Percentiles rank a stretch among this genome's conserved stretches.
Conservation (phyloP, 805 yeast species). For the Myxozyma kluyveri region DNA sequence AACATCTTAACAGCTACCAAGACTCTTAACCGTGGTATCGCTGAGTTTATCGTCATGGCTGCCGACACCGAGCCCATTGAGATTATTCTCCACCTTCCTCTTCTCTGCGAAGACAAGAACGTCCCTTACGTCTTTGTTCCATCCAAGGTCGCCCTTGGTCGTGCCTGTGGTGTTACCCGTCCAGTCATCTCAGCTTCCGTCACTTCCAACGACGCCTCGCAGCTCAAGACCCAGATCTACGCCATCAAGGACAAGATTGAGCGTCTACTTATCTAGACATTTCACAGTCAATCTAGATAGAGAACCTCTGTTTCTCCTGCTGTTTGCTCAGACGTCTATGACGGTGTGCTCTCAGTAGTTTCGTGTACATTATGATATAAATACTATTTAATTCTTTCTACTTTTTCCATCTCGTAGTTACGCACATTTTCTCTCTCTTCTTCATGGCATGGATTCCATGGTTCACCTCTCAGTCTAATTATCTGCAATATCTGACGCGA, state of each 20-base stretch:
- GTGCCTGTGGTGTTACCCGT: slow-evolving; percentile 99
- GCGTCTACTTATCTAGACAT: slow-evolving; percentile 77
- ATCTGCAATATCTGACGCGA: too few relatives aligned
- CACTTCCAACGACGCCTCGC: slow-evolving; percentile 97
- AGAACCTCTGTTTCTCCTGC: too few relatives aligned
- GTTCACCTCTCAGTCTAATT: too few relatives aligned
- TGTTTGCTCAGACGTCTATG: too few relatives aligned
- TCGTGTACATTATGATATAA: too few relatives aligned
- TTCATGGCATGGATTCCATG: too few relatives aligned
- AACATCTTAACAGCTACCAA: slow-evolving; percentile 19
- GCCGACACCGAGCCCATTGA: slow-evolving; percentile 99
- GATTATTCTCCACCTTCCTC: slow-evolving; percentile 93
- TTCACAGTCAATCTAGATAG: too few relatives aligned
- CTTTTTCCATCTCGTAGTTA: not conserved
- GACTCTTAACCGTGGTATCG: slow-evolving; percentile 30
- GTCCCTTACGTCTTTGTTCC: slow-evolving; percentile 99
- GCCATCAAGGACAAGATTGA: slow-evolving; percentile 99
- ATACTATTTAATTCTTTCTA: not conserved
- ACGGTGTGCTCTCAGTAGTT: too few relatives aligned
- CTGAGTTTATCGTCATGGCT: slow-evolving; percentile 60
- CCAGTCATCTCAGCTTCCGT: slow-evolving; percentile 98
- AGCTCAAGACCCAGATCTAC: slow-evolving; percentile 94
- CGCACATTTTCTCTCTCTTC: too few relatives aligned
- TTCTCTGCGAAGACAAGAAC: slow-evolving; percentile 98
- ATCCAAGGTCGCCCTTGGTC: slow-evolving; percentile 96